Evolutionary conservation across 2,329 filamentous ascomycete species (phyloP), one percentile per base, ranked within the genome.

Genomic region (Colletotrichum eleusines): DNA sequence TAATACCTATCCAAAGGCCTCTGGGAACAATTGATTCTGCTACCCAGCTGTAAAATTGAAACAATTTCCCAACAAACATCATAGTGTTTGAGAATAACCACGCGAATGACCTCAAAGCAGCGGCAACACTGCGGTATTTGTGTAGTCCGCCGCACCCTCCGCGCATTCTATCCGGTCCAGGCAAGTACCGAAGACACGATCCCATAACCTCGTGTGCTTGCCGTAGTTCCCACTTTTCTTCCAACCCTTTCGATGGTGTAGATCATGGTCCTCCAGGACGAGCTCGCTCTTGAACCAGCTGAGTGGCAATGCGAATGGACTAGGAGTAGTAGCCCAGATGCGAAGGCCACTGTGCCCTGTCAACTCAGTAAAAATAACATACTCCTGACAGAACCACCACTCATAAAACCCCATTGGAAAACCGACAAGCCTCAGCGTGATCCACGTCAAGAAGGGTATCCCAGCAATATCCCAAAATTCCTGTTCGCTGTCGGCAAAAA

Each of bases 371-470:
- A 79, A 84, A 16, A 82, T 76, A 38, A 85, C 76, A 61, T 83
- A 85, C 63, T 82, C 77, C 62, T 84, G 80, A 73, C 82, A 84
- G 23, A 85, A 72, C 82, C 82, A 85, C 81, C 80, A 83, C 51
- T 84, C 82, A 59, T 84, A 84, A 73, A 85, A 85, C 2, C 81
- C 82, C 80, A 84, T 81, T 0, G 81, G 82, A 5, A 84, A 58
- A 0, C 82, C 81, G 42, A 76, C 11, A 5, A 70, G 12, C 65
- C 78, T 80, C 44, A 84, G 66, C 1, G 76, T 80, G 50, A 76
- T 75, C 71, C 79, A 84, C 2, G 82, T 78, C 61, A 83, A 71
- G 26, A 83, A 69, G 0, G 82, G 82, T 11, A 84, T 79, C n/a
- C 78, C 80, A 8, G 77, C 78, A 38, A 84, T 81, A 61, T 84